Evolutionary conservation across 352 stramenopile genomes (phyloP).

Genomic region (Hyaloperonospora arabidopsidis): DNA sequence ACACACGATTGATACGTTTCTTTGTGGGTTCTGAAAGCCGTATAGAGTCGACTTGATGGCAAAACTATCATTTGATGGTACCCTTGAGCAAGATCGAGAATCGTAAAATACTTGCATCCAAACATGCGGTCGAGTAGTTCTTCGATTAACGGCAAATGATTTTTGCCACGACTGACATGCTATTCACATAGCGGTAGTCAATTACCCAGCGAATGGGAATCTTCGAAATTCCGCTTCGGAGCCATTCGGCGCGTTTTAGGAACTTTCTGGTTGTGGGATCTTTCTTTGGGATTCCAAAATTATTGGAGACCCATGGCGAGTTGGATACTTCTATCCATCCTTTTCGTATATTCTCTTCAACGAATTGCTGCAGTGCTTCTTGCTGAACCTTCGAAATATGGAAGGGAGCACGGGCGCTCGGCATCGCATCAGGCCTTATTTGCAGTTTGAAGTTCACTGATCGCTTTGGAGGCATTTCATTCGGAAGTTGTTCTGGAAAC

Average conservation of each 20-base stretch:
- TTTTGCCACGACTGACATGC: neutral
- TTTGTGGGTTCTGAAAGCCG: neutral
- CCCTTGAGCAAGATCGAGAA: neutral
- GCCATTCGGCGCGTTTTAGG: slow-evolving; percentile 10
- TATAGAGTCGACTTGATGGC: neutral
- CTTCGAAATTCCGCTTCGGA: slow-evolving; percentile 10
- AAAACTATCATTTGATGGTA: slow-evolving; percentile 10
- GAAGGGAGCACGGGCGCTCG: slow-evolving; percentile 12
- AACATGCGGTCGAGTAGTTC: neutral
- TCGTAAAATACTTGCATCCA: neutral
- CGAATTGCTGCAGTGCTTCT: slow-evolving; percentile 10
- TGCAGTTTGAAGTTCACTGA: slow-evolving; percentile 16
- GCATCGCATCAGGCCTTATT: slow-evolving; percentile 16
- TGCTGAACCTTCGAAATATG: slow-evolving; percentile 12
- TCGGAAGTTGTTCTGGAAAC: slow-evolving; percentile 14
- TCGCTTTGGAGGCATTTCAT: slow-evolving; percentile 9
- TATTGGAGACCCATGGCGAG: slow-evolving; percentile 22
- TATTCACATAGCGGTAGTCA: neutral
- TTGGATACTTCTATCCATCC: slow-evolving; percentile 25
- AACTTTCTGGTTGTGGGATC: slow-evolving; percentile 9
- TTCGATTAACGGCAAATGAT: neutral
- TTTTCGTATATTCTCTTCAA: slow-evolving; percentile 15
- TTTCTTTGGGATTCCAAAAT: slow-evolving; percentile 23
- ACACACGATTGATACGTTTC: slow-evolving; percentile 13
- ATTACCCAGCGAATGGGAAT: slow-evolving; percentile 9